A percentile compares a stretch with the other conserved stretches of the same genome.
Evolutionary conservation across 805 yeast species (phyloP).

Genomic region (Saccharomycopsis javanensis): DNA sequence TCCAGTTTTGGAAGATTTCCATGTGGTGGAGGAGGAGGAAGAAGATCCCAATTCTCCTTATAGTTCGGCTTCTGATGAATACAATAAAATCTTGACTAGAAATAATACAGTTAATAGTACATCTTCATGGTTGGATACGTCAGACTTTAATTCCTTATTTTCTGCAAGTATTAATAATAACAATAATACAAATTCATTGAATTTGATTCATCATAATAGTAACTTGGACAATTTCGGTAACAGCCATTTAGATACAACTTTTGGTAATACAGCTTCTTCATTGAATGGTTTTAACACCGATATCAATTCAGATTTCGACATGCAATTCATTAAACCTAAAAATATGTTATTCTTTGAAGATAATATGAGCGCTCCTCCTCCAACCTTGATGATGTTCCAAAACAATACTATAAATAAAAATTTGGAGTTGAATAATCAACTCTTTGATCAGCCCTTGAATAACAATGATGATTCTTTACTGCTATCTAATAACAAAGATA

Average conservation of each 20-base stretch:
- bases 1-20: neutral
- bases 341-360: neutral
- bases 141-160: neutral
- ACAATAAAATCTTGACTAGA: neutral
- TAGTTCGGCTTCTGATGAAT: neutral
- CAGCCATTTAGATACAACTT: neutral
- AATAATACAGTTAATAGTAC: neutral
- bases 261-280: neutral
- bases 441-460: neutral
- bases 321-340: neutral
- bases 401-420: neutral
- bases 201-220: neutral
- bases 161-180: neutral
- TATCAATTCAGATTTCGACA: neutral
- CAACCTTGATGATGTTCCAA: neutral
- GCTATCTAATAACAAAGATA: neutral
- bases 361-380: neutral
- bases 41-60: neutral
- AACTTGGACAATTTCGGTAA: neutral
- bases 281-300: neutral
- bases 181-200: neutral
- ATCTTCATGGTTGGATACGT: neutral
- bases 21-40: neutral
- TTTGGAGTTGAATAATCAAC: neutral
- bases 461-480: neutral